phyloP scores from a whole-genome alignment of 306 rosid species.

The Trifolium pratense region DNA sequence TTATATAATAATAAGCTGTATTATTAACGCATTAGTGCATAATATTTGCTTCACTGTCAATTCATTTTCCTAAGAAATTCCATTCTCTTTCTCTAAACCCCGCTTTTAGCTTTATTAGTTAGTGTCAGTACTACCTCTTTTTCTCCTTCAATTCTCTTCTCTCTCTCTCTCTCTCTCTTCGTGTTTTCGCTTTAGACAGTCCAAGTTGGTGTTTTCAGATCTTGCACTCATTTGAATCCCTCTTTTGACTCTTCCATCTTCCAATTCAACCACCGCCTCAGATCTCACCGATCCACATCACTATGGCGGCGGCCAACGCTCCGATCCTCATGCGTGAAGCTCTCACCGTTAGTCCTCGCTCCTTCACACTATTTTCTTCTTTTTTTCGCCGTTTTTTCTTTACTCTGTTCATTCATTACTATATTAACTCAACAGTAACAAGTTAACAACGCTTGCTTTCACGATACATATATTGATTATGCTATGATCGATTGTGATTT shows the following conservation, averaged over 20 bases:
- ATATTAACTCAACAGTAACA: background rate
- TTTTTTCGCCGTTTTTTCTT: background rate
- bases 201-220: too few species aligned
- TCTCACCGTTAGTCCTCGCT: constrained; percentile 67
- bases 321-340: constrained; percentile 98
- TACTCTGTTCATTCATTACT: constrained; percentile 38
- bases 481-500: constrained; percentile 39
- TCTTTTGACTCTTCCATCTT: constrained; percentile 38
- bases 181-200: too few species aligned
- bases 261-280: constrained; percentile 43
- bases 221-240: too few species aligned
- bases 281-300: constrained; percentile 59
- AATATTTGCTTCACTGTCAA: constrained; percentile 38
- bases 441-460: constrained; percentile 19
- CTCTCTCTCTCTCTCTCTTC: constrained; percentile 41
- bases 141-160: constrained; percentile 10
- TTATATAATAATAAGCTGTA: too few species aligned
- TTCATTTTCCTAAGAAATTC: constrained; percentile 44
- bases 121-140: constrained; percentile 40
- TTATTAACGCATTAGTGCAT: too few species aligned
- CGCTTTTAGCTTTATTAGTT: too few species aligned
- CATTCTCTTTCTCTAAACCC: constrained; percentile 37
- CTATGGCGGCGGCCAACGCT: constrained; percentile 97
- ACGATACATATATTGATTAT: background rate
- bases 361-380: background rate